Percentiles rank a stretch among this genome's conserved stretches.
These are phyloP conservation scores for Filobasidium uniguttulatum DNA, from an alignment of 1,284 basidiomycete species.

Conservation along the genomic window DNA sequence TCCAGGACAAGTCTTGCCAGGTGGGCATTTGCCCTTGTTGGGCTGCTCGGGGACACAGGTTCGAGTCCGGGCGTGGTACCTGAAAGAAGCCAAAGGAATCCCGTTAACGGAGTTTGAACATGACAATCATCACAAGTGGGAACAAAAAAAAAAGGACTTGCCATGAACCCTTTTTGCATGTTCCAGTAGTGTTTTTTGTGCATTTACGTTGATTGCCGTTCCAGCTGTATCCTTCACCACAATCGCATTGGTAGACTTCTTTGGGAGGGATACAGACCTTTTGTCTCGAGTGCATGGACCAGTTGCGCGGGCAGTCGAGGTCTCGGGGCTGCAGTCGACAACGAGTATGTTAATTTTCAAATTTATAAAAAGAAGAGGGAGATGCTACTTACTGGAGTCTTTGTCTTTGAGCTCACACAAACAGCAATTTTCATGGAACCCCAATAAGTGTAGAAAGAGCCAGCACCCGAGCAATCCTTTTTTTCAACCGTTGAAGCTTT, in stretches of 20 bases:
- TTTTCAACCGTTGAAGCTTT: slow-evolving; percentile 3
- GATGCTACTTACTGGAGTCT: neutral
- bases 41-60: slow-evolving; percentile 24
- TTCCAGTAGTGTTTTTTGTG: slow-evolving; percentile 14
- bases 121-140: neutral
- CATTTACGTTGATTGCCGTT: slow-evolving; percentile 22
- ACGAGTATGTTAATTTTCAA: neutral
- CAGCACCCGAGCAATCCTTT: slow-evolving; percentile 2
- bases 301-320: slow-evolving; percentile 4
- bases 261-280: slow-evolving; percentile 11
- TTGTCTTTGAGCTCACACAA: slow-evolving; percentile 8
- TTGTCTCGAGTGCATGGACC: slow-evolving; percentile 7
- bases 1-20: slow-evolving; percentile 24
- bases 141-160: slow-evolving; percentile 8
- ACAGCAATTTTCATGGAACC: neutral
- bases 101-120: no score
- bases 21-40: slow-evolving; percentile 22
- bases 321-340: neutral
- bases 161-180: slow-evolving; percentile 20
- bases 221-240: slow-evolving; percentile 30
- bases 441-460: slow-evolving; percentile 5
- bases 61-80: slow-evolving; percentile 22
- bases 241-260: slow-evolving; percentile 24
- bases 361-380: neutral
- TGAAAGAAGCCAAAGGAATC: no score